Evolutionary conservation across 1,139 yeast genomes (phyloP), one percentile per base, ranked within the genome.

Genomic region (Tardiomyces depauwii): DNA sequence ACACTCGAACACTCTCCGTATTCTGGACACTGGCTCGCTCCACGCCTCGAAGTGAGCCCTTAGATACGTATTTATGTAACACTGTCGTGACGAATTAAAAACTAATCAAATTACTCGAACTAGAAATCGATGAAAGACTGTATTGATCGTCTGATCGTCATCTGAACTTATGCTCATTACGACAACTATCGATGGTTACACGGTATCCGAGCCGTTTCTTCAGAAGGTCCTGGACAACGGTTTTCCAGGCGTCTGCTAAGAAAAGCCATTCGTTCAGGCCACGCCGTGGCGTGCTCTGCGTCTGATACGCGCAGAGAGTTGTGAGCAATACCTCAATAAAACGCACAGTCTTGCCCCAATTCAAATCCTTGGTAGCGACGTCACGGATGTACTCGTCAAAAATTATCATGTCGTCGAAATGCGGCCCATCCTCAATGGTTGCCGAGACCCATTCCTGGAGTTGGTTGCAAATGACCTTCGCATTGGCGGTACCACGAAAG

Each of bases 1-100:
- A 66, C 96, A 91, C 80, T 85, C 98, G 65, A 91, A 91, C 83
- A 91, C 98, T 55, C 80, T 91, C 71, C 91, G 97, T 78, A 65
- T 70, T 48, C 57, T 68, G 46, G 66, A 64, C 13, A 5, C 16
- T 30, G 36, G 36, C 16, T 12, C 36, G 16, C 36, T 30, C 16
- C 3, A 14, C 10, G 16, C 16, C 16, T 13, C 16, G 16, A 30
- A 30, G 36, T 14, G 10, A 30, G 36, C n/a, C 36, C n/a, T 13
- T 30, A 30, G 16, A 13, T 30, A 10, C 36, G 36, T 30, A 30
- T 30, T 30, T 30, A 30, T 30, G 16, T 3, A 21, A 21, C 25
- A 21, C 25, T 4, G 25, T 21, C 7, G 25, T 21, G 25, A 21
- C 25, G 25, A 21, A 5, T 21, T 21, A 21, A 21, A 4, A 21